phyloP scores from a whole-genome alignment of 257 asterid genomes.

The Salvia hispanica region DNA sequence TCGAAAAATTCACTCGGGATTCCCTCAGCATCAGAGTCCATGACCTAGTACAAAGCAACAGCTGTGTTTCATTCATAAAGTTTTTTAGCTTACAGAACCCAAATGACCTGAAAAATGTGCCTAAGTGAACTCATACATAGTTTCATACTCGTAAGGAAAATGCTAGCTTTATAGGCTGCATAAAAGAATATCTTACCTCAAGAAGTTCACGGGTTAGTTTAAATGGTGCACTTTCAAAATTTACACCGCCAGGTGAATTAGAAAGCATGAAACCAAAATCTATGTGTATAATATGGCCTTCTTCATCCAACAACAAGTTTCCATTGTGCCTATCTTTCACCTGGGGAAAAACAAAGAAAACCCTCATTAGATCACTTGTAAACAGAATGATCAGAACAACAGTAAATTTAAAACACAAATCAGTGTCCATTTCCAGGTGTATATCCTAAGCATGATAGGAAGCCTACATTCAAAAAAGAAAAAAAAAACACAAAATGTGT shows the following conservation, averaged over 20 bases:
- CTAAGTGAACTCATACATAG: conserved; percentile 5
- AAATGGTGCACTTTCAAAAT: conserved; percentile 99
- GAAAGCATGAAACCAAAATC: conserved; percentile 99
- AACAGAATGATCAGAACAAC: conserved; percentile 8
- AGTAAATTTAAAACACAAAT: conserved; percentile 11
- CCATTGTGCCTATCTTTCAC: conserved; percentile 98
- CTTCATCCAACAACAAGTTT: conserved; percentile 97
- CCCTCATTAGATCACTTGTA: conserved; percentile 23
- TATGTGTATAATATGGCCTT: conserved; percentile 98
- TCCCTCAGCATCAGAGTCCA: conserved; percentile 99
- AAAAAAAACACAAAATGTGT: background rate
- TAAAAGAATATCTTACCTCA: conserved; percentile 56
- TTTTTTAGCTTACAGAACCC: conserved; percentile 19
- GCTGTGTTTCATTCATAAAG: conserved; percentile 14
- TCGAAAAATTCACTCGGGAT: conserved; percentile 98
- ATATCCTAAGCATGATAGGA: conserved; percentile 8
- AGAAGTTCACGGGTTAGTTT: conserved; percentile 98
- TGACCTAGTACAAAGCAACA: conserved; percentile 61
- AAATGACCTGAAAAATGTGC: conserved; percentile 20
- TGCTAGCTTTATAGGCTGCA: conserved; percentile 13
- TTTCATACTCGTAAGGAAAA: conserved; percentile 9
- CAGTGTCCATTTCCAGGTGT: background rate
- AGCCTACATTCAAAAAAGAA: conserved; percentile 1
- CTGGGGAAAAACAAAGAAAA: conserved; percentile 38
- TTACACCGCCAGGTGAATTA: conserved; percentile 99